Percentiles rank a stretch among this genome's conserved stretches.
Conservation (phyloP, 768 basidiomycete species). For the Ramaria sp. region DNA sequence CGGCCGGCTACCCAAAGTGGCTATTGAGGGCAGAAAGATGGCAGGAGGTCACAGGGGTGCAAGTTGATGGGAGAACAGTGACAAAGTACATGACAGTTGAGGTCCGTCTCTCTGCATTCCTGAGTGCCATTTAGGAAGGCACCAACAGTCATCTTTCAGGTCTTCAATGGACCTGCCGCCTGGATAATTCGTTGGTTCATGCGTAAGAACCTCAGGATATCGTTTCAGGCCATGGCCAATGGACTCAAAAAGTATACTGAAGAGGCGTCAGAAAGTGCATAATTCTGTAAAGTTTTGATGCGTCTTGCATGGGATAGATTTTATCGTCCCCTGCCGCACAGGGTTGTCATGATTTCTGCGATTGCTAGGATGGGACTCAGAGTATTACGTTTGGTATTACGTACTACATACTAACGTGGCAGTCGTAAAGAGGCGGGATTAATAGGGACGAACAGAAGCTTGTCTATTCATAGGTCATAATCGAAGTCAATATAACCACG, state of each 20-base stretch:
- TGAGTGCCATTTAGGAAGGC: background rate
- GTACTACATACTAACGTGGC: too few species aligned
- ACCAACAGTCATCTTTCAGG: background rate
- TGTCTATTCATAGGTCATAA: too few species aligned
- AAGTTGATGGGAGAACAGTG: constrained; percentile 32
- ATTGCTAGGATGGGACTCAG: too few species aligned
- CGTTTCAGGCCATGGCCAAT: background rate
- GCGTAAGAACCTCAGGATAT: background rate
- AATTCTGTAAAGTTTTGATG: background rate
- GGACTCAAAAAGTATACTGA: background rate
- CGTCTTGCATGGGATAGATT: too few species aligned
- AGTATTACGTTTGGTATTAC: too few species aligned
- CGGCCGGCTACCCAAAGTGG: constrained; percentile 31
- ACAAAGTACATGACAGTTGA: constrained; percentile 35
- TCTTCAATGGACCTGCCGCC: background rate
- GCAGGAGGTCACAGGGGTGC: constrained; percentile 43
- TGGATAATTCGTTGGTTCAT: constrained; percentile 4
- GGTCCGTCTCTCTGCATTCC: background rate
- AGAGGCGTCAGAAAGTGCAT: background rate
- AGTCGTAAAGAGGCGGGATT: too few species aligned
- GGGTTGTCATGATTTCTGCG: too few species aligned
- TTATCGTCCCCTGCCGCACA: too few species aligned
- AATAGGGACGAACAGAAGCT: too few species aligned
- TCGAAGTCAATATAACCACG: too few species aligned
- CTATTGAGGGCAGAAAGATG: constrained; percentile 47